Evolutionary conservation across 306 rosid species (phyloP), one percentile per base, ranked within the genome.

Genomic region (Chamaecrista fasciculata): DNA sequence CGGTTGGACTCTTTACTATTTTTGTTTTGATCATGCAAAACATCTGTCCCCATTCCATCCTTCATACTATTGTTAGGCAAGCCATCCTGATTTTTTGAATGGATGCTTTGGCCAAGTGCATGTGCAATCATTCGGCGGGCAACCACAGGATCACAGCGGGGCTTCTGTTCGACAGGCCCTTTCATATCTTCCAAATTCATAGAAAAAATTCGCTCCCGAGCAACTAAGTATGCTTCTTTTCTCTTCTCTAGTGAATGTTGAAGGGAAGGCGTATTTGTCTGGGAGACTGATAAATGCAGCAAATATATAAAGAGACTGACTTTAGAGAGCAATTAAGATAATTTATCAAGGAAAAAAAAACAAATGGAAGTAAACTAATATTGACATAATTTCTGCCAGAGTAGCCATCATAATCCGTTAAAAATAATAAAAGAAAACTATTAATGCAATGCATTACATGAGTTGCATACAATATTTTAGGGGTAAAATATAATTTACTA

Each of bases 101-200:
- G 82, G 70, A 91, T 82, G 83, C 85, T 87, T 78, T 89, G 90
- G 29, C 99, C 99, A 37, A 95, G 76, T 31, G 99, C 99, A 80
- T 91, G 99, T 1, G 97, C 95, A 78, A 94, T 94, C 99, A 94
- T 94, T 62, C 99, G 80, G 48, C 89, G 99, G 55, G 99, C 99
- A 58, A 91, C 99, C 70, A 80, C 91, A 11, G 97, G 97, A 70
- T 62, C 84, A 50, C 56, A 79, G 8, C 95, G 95, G 42, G 96
- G 97, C 80, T 76, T 87, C 79, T 69, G 91, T 74, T 76, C 84
- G 55, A 76, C 18, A 1, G 89, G 77, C 67, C 87, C 89, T 48
- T 84, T 82, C 18, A 19, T 80, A 5, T 79, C 89, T 42, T 84
- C 91, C 73, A 74, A 66, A 68, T 71, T 76, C 83, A 67, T 21